These are phyloP conservation scores for Colletotrichum sidae DNA, from an alignment of 2,329 filamentous ascomycete species.

Conservation along the genomic window DNA sequence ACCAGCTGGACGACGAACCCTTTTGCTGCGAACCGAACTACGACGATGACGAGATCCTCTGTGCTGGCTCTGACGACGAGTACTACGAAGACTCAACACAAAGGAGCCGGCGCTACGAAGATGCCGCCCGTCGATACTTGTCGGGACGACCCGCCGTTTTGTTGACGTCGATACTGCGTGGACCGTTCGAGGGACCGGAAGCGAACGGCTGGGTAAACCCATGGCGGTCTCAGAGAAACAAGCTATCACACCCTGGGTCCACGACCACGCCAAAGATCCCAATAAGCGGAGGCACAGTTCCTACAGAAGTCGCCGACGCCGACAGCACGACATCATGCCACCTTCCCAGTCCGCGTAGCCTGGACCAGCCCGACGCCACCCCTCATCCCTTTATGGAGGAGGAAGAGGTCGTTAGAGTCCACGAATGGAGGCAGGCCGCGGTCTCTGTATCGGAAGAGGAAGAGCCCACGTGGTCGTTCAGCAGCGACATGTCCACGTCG, in stretches of 20 bases:
- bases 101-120: slow-evolving; percentile 67
- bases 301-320: slow-evolving; percentile 7
- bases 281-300: not conserved
- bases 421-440: slow-evolving; percentile 46
- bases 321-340: slow-evolving; percentile 46
- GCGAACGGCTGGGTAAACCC: slow-evolving; percentile 63
- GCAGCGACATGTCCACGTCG: slow-evolving; percentile 35
- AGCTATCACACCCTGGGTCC: slow-evolving; percentile 22
- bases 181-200: slow-evolving; percentile 64
- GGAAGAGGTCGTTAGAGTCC: slow-evolving; percentile 47
- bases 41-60: slow-evolving; percentile 60
- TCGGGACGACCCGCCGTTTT: slow-evolving; percentile 67
- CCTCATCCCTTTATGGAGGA: slow-evolving; percentile 46
- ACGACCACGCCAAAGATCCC: slow-evolving; percentile 14
- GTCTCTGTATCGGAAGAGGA: slow-evolving; percentile 29
- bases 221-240: slow-evolving; percentile 53
- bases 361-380: slow-evolving; percentile 48
- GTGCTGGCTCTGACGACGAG: slow-evolving; percentile 68
- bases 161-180: slow-evolving; percentile 69
- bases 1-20: slow-evolving; percentile 41
- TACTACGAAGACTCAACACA: slow-evolving; percentile 59
- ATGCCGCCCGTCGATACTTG: slow-evolving; percentile 68
- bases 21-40: slow-evolving; percentile 57
- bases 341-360: slow-evolving; percentile 55
- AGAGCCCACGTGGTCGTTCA: slow-evolving; percentile 39